A percentile compares a stretch with the other conserved stretches of the same genome.
These are phyloP conservation scores for Candida coleopterorum DNA, from an alignment of 805 yeast species.

Conservation along the genomic window DNA sequence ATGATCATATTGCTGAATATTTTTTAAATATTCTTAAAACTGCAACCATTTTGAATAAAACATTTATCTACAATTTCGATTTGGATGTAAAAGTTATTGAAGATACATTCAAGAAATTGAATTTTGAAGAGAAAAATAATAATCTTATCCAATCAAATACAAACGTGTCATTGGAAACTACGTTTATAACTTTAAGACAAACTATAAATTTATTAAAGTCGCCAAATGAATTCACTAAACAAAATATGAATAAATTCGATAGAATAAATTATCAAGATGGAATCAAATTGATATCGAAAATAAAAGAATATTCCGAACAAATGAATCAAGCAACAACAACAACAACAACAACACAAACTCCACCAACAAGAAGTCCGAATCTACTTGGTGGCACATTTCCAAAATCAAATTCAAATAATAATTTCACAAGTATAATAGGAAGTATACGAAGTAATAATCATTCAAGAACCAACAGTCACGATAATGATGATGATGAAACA, in stretches of 20 bases:
- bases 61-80: constrained; percentile 68
- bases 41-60: constrained; percentile 52
- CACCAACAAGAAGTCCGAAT: constrained; percentile 1
- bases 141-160: no score
- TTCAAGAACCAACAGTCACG: constrained; percentile 1
- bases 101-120: constrained; percentile 11
- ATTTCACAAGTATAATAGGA: constrained; percentile 2
- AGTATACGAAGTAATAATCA: not conserved
- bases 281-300: constrained; percentile 50
- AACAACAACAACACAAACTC: constrained; percentile 5
- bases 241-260: constrained; percentile 58
- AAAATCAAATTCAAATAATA: not conserved
- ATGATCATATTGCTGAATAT: constrained; percentile 75
- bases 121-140: no score
- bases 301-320: constrained; percentile 21
- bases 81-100: constrained; percentile 46
- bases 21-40: constrained; percentile 58
- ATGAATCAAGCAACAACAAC: constrained; percentile 7
- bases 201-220: constrained; percentile 65
- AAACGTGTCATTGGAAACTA: constrained; percentile 61
- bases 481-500: constrained; percentile 2
- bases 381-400: constrained; percentile 2
- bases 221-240: constrained; percentile 62
- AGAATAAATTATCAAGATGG: constrained; percentile 75
- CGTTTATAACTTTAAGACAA: constrained; percentile 77